These are phyloP conservation scores for Globomyces sp. DNA, from an alignment of 371 early-diverging fungal genomes.

Conservation along the genomic window DNA sequence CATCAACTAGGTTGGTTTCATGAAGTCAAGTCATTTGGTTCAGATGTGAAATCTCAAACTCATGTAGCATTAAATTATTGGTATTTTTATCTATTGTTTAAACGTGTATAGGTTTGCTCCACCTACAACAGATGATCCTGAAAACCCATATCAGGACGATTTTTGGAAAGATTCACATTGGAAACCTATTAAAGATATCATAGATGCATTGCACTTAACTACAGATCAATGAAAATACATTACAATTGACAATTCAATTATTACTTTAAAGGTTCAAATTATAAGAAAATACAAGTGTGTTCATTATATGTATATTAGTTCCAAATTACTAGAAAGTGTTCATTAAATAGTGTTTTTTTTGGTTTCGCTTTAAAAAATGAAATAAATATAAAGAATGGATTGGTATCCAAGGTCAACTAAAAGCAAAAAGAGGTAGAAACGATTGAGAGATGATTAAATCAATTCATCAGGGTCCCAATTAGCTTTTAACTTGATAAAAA, in stretches of 20 bases:
- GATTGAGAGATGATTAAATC: conserved; percentile 1
- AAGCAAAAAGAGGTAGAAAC: too few relatives aligned
- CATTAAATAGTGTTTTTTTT: too few relatives aligned
- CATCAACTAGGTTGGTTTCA: conserved; percentile 50
- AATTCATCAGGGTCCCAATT: conserved; percentile 20
- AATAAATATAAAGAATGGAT: background rate
- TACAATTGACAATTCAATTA: too few relatives aligned
- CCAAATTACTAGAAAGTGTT: too few relatives aligned
- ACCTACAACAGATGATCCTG: conserved; percentile 29
- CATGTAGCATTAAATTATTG: conserved; percentile 48
- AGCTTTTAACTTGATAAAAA: conserved; percentile 17
- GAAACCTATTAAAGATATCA: conserved; percentile 15
- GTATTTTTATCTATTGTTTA: conserved; percentile 27
- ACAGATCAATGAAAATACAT: too few relatives aligned
- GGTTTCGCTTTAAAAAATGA: too few relatives aligned
- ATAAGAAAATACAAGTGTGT: too few relatives aligned
- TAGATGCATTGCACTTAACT: background rate
- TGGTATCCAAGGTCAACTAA: too few relatives aligned
- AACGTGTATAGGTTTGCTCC: conserved; percentile 33
- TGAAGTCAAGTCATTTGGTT: conserved; percentile 33
- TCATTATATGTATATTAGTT: too few relatives aligned
- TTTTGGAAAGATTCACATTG: conserved; percentile 31
- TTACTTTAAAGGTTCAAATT: too few relatives aligned
- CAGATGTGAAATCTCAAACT: background rate
- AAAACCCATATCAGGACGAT: conserved; percentile 31